Base-by-base conservation (phyloP, 2,329 filamentous ascomycete species). In the Clarireedia paspali region DNA sequence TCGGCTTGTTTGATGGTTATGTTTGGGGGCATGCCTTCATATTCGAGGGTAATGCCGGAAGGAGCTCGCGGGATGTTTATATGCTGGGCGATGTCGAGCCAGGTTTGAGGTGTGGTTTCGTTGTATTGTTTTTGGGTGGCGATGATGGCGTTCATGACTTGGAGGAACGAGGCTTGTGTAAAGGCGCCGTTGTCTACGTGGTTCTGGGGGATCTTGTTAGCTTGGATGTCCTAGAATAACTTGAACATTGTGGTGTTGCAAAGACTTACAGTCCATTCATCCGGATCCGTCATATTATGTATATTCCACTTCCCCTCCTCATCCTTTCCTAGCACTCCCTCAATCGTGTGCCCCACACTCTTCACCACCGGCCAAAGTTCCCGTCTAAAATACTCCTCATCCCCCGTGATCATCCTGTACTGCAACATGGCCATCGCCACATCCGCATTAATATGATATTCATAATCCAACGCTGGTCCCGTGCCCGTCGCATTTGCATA, bases 201-300 rank as follows among this genome's bases (percentile, higher is more conserved):
- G 12, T 59, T 61, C 58, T 60, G 36, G 14, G 2, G 6, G 30
- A 34, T 52, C 17, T 24, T 10, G 4, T 47, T 47, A 34, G 17
- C 30, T 42, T 12, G 24, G 12, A 34, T 34, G 12, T 14, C 30
- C 30, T 12, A 34, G 20, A 20, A 20, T 20, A 20, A 20, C 20
- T 12, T 14, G 30, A 9, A 34, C 10, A 14, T 14, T 34, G 10
- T 34, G 30, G 10, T 34, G 30, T 34, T 34, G 10, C 10, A 34
- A 47, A n/a, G 27, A 70, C 73, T 64, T 71, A 83, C 80, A 2
- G 59, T 54, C 49, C 60, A 63, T 17, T 61, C 62, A 36, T 64
- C 62, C 7, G 86, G 85, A 68, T 89, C 85, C 0, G 85, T 89
- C 68, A 86, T 83, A 59, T 88, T 85, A 71, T 77, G 30, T 78